Percentiles rank a stretch among this genome's conserved stretches.
Evolutionary conservation across 768 basidiomycete genomes (phyloP).

Genomic region (Boletus eberwhitei): DNA sequence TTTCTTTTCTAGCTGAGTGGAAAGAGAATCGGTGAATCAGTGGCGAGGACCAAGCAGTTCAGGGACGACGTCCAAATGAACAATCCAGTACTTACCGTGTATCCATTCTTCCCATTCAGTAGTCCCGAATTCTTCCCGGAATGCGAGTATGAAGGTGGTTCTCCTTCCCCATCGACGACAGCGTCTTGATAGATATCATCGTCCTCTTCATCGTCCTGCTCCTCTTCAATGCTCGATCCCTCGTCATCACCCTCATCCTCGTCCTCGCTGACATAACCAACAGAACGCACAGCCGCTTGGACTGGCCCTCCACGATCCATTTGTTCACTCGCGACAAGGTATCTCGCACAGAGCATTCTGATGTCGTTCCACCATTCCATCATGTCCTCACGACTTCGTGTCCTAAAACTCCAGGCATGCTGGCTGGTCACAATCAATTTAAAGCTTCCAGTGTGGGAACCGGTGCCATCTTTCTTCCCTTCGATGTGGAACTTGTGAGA

Average conservation of each 20-base stretch:
- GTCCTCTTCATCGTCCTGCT: constrained; percentile 50
- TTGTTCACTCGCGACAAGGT: constrained; percentile 90
- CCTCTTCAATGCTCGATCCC: constrained; percentile 47
- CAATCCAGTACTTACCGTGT: constrained; percentile 46
- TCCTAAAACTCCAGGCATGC: constrained; percentile 87
- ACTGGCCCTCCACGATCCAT: constrained; percentile 93
- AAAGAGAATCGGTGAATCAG: constrained; percentile 8
- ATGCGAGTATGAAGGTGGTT: constrained; percentile 61
- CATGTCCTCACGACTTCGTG: constrained; percentile 91
- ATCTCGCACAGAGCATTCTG: constrained; percentile 88
- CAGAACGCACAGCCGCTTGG: constrained; percentile 85
- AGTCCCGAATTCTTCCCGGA: constrained; percentile 39
- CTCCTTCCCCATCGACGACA: constrained; percentile 39
- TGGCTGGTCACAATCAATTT: constrained; percentile 39
- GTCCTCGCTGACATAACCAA: constrained; percentile 85
- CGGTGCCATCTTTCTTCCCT: constrained; percentile 78
- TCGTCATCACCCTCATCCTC: constrained; percentile 57
- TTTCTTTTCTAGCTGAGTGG: constrained; percentile 46
- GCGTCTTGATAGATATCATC: constrained; percentile 44
- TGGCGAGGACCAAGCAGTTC: not conserved
- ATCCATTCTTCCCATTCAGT: constrained; percentile 53
- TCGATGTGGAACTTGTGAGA: constrained; percentile 98
- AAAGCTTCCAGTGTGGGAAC: constrained; percentile 54
- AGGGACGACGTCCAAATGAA: not conserved
- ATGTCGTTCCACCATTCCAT: constrained; percentile 99